Evolutionary conservation across 1,139 yeast genomes (phyloP).

Genomic region (Wickerhamomyces sp.): DNA sequence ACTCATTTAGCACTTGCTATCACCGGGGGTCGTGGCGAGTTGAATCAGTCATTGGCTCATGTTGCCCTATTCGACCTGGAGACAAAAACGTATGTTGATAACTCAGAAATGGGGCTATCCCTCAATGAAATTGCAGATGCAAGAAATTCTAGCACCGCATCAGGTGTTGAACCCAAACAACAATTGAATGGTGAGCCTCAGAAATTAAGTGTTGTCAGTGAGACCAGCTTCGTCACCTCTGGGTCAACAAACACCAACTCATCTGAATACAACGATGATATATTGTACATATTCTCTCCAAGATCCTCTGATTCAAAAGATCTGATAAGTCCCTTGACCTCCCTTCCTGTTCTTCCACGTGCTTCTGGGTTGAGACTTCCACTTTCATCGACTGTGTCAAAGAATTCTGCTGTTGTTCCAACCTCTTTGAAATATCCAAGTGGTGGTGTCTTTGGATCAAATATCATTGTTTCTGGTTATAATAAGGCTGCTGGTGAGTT

Average conservation of each 20-base stretch:
- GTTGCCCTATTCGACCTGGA: constrained; percentile 52
- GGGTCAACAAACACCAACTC: constrained; percentile 9
- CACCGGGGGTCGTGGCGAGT: constrained; percentile 53
- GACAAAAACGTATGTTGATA: constrained; percentile 40
- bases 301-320: constrained; percentile 1
- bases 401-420: constrained; percentile 20
- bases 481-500: constrained; percentile 33
- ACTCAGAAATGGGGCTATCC: constrained; percentile 23
- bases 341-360: constrained; percentile 27
- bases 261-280: constrained; percentile 6
- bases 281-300: constrained; percentile 14
- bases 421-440: constrained; percentile 47
- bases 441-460: constrained; percentile 61
- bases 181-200: constrained; percentile 5
- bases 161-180: constrained; percentile 11
- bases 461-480: constrained; percentile 56
- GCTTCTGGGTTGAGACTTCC: constrained; percentile 28
- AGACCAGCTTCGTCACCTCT: constrained; percentile 14
- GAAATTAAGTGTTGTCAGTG: constrained; percentile 12
- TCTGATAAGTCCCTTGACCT: constrained; percentile 24
- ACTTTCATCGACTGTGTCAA: constrained; percentile 9
- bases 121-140: constrained; percentile 22
- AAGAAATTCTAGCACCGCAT: constrained; percentile 5
- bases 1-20: constrained; percentile 52
- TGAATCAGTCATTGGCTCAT: constrained; percentile 37